Base-by-base conservation (phyloP, 2,329 filamentous ascomycete genomes). In the Fusarium sp. region DNA sequence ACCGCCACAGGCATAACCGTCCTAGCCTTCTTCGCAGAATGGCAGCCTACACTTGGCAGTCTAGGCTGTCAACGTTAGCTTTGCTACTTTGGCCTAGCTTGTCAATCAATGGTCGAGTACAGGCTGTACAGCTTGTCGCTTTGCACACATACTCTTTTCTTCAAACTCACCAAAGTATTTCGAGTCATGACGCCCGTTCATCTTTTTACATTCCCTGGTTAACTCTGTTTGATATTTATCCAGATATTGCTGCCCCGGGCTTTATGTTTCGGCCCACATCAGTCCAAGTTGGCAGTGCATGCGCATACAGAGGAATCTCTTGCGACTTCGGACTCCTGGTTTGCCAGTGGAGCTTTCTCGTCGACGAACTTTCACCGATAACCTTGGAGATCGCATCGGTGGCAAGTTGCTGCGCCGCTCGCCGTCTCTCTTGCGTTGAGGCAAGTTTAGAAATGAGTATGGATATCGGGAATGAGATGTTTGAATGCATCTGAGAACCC, bases 401-500 rank as follows among this genome's bases (percentile, higher is more conserved):
- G 53, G 56, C 56, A 52, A 62, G 40, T 63, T 65, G 40, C 60
- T 53, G 53, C 48, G 36, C 42, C 52, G 34, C 51, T 45, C 55
- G 34, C 51, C 43, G n/a, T 34, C 40, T 50, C 26, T 47, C 38
- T 34, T 55, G 50, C 8, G 45, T 48, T 36, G 52, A 42, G 26
- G 32, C 40, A 57, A 38, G 26, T 51, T 56, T 34, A 56, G 23
- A 62, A 55, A 72, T 50, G 51, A 38, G 57, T 54, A 61, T 57
- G 42, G 43, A 56, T 47, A 55, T 53, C 40, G 56, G 52, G 52
- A 52, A 61, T 52, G 52, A 55, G 63, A 48, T 56, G 44, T 36
- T 61, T 68, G 55, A 48, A 53, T 48, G 56, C 55, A 68, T 73
- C 50, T 54, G 51, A 52, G 60, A 73, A 68, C 70, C 58, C 63